These are phyloP conservation scores for Ceriops zippeliana DNA, from an alignment of 345 rosid species.

Conservation along the genomic window DNA sequence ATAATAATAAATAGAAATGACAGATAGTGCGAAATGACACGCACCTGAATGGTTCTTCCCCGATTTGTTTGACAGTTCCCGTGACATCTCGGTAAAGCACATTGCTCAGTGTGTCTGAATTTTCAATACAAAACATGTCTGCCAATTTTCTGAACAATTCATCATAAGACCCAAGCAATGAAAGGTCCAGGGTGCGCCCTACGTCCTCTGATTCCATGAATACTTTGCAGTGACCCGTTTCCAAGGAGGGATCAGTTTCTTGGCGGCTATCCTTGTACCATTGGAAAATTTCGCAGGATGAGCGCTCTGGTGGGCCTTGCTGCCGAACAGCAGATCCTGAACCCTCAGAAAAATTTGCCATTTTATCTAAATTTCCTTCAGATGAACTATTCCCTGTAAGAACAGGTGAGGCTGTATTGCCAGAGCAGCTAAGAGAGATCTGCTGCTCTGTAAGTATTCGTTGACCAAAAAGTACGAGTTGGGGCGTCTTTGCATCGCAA, in stretches of 20 bases:
- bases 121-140: constrained; percentile 44
- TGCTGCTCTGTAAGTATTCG: constrained; percentile 33
- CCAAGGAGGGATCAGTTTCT: constrained; percentile 32
- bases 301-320: constrained; percentile 28
- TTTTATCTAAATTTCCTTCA: constrained; percentile 22
- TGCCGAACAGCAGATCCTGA: constrained; percentile 26
- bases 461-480: constrained; percentile 28
- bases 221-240: constrained; percentile 51
- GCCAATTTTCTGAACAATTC: constrained; percentile 43
- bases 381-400: constrained; percentile 22
- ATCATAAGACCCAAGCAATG: constrained; percentile 41
- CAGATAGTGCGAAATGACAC: background rate
- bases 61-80: constrained; percentile 44
- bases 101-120: constrained; percentile 31
- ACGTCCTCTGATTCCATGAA: constrained; percentile 58
- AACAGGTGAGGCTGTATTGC: constrained; percentile 33
- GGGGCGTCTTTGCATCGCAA: constrained; percentile 15
- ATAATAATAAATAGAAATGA: background rate
- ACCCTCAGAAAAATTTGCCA: constrained; percentile 15
- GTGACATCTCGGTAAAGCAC: constrained; percentile 37
- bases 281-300: constrained; percentile 28
- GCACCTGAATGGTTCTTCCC: constrained; percentile 51
- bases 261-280: constrained; percentile 33
- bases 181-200: constrained; percentile 53
- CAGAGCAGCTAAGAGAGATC: constrained; percentile 36